Base-by-base conservation (phyloP, 2,329 filamentous ascomycete genomes). In the Colletotrichum lupini region DNA sequence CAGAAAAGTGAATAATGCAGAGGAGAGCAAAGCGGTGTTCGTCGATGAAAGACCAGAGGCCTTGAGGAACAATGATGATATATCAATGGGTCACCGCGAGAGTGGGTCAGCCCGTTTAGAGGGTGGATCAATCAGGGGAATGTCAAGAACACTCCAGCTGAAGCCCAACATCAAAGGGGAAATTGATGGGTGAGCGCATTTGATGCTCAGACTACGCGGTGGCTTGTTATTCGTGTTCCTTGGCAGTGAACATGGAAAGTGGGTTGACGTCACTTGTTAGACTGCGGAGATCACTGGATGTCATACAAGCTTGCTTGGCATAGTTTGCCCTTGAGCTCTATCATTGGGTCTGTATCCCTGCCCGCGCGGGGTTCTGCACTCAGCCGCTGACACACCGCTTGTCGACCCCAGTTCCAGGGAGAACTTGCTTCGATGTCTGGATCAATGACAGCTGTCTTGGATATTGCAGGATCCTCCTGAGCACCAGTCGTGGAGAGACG, bases 341-440 rank as follows among this genome's bases (percentile, higher is more conserved):
- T 16, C 62, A 57, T 57, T 65, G 62, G 62, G 32, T 12, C 46
- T 19, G 19, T 16, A 65, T 57, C 62, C 62, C 62, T 65, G 52
- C 35, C 24, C 19, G 62, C 62, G 62, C 62, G 62, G 62, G 62
- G 62, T 42, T 65, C 52, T 56, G 35, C 49, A 22, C 52, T 65
- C 62, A 65, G 62, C 62, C 62, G 52, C 62, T 65, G 62, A 65
- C 62, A 65, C 62, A 65, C 62, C 62, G 62, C 62, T 65, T 57
- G 52, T 65, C 52, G 24, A 57, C 52, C 22, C 62, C 49, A 46
- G 49, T 57, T 57, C 22, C 52, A 5, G 24, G 22, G 5, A 57
- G 52, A 37, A 35, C 28, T 22, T 53, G 61, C 5, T 19, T 16
- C n/a, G 5, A 19, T 32, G 61, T n/a, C 53, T 28, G 46, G 19